Base-by-base conservation (phyloP, 306 rosid species). In the Rosa chinensis region DNA sequence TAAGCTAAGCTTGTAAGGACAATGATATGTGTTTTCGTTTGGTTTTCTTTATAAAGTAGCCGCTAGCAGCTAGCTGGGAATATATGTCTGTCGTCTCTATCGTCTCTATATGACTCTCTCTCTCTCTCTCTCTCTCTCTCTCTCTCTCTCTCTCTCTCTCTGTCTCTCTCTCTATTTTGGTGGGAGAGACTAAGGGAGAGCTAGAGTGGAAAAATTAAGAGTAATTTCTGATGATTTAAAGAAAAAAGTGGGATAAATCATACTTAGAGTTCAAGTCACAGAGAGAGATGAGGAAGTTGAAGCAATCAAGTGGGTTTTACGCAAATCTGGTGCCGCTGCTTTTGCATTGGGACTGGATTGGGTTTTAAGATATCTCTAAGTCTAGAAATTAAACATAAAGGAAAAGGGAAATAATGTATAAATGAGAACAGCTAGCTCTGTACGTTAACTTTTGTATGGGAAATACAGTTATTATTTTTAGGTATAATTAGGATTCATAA, bases 251-350 rank as follows among this genome's bases (percentile, higher is more conserved):
- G 77, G 61, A 85, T 79, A 84, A 66, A 83, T 90, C 90, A 89
- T 93, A 89, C 98, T 93, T 93, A 92, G 92, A 85, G 82, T 86
- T 86, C 79, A 94, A 94, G 98, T 92, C 80, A 90, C 8, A 80
- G 67, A 59, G 79, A 66, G 63, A 81, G 76, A 78, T 77, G 89
- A 85, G 91, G 90, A 87, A 77, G 89, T 89, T 86, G 90, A 89
- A 83, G 88, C 90, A 89, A 93, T 91, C 92, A 90, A 93, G 98
- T 91, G 97, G 98, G 71, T 84, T 91, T 94, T 90, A 94, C 95
- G 98, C 97, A 84, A 94, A 89, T 86, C 87, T 74, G 83, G 44
- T 86, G 84, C 87, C 82, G 78, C 93, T 92, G 89, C 89, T 88
- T 90, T 89, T 90, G 87, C 88, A 88, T 81, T 88, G 82, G 83